Conservation (phyloP, 1,139 yeast species). For the Yamadazyma siamensis region DNA sequence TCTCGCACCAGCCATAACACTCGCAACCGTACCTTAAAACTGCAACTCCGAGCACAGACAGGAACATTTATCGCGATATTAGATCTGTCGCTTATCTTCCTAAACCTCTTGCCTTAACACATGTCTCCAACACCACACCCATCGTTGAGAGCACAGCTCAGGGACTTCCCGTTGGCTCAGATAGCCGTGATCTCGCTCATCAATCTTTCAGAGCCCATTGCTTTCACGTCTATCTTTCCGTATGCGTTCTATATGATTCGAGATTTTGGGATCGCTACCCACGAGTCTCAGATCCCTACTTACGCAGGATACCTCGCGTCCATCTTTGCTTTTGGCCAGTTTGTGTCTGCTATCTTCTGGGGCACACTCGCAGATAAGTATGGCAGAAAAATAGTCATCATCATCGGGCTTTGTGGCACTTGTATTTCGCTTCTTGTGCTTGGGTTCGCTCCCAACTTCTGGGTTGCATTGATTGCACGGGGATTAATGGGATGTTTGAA, state of each 20-base stretch:
- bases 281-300: constrained; percentile 48
- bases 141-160: constrained; percentile 14
- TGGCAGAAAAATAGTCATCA: constrained; percentile 54
- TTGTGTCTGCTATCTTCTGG: constrained; percentile 55
- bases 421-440: constrained; percentile 45
- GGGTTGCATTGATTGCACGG: constrained; percentile 50
- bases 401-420: constrained; percentile 50
- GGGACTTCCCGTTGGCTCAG: constrained; percentile 49
- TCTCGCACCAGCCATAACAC: no score
- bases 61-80: no score
- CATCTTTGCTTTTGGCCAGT: constrained; percentile 51
- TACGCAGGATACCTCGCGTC: constrained; percentile 60
- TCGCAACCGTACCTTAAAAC: no score
- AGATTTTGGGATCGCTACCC: constrained; percentile 49
- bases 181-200: constrained; percentile 40
- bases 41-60: no score
- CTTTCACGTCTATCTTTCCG: constrained; percentile 61
- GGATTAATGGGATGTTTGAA: constrained; percentile 52
- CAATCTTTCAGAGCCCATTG: constrained; percentile 57
- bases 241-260: constrained; percentile 61
- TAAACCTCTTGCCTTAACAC: no score
- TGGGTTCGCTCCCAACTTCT: constrained; percentile 49
- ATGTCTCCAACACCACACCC: not conserved
- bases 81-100: no score
- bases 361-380: constrained; percentile 50